These are phyloP conservation scores for Capronia coronata DNA, from an alignment of 2,329 filamentous ascomycete species.

Conservation along the genomic window DNA sequence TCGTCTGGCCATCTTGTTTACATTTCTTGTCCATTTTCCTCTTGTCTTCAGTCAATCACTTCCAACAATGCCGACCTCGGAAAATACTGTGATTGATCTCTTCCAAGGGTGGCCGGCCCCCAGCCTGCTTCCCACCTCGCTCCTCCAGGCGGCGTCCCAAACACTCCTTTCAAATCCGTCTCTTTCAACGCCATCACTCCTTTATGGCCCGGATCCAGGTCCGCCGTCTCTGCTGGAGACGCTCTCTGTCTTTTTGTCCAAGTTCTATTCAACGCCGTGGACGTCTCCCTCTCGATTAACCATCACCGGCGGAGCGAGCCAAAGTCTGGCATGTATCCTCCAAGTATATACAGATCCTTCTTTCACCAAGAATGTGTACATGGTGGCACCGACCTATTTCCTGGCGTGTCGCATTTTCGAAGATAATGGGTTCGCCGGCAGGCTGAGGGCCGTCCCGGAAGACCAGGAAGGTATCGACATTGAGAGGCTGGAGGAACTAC, in stretches of 20 bases:
- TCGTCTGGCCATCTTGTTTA: no score
- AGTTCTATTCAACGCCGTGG: slow-evolving; percentile 48
- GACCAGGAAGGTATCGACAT: slow-evolving; percentile 66
- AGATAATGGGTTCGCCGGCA: slow-evolving; percentile 65
- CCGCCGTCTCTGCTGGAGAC: slow-evolving; percentile 60
- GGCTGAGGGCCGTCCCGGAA: slow-evolving; percentile 65
- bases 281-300: slow-evolving; percentile 51
- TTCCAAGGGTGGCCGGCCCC: not conserved
- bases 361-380: slow-evolving; percentile 69
- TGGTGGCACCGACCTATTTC: slow-evolving; percentile 75
- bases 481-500: slow-evolving; percentile 44
- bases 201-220: slow-evolving; percentile 71
- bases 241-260: slow-evolving; percentile 62
- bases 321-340: slow-evolving; percentile 58
- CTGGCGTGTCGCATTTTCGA: slow-evolving; percentile 74
- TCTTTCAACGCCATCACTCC: not conserved
- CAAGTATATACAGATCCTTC: slow-evolving; percentile 72
- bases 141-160: not conserved
- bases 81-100: not conserved
- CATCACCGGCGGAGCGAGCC: slow-evolving; percentile 76
- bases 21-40: no score
- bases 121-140: not conserved
- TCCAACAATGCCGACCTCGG: not conserved
- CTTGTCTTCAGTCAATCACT: no score
- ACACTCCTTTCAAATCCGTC: slow-evolving; percentile 1